phyloP scores from a whole-genome alignment of 2,329 filamentous ascomycete genomes.

The Trichoderma endophyticum region DNA sequence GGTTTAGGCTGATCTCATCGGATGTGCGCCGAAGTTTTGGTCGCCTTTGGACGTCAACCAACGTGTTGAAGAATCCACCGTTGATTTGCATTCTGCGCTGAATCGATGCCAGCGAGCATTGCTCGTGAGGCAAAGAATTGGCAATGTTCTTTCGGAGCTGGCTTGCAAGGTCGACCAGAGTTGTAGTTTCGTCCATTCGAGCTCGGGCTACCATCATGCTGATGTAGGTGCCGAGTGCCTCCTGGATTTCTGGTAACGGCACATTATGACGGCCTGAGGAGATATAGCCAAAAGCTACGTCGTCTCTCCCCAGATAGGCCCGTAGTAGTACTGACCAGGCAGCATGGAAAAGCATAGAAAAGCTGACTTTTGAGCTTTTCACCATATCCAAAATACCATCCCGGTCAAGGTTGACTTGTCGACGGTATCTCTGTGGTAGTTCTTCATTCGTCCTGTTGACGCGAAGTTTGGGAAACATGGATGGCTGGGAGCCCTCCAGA shows the following conservation, averaged over 20 bases:
- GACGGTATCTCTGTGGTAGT: background rate
- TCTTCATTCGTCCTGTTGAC: background rate
- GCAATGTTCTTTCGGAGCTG: background rate
- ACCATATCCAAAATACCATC: background rate
- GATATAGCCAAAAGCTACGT: background rate
- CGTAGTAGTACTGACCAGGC: background rate
- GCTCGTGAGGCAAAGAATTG: background rate
- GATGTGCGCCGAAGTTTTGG: background rate
- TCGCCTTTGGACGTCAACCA: background rate
- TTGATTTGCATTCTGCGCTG: background rate
- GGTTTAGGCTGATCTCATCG: background rate
- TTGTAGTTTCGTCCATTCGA: background rate
- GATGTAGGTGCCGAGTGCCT: background rate
- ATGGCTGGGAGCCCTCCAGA: background rate
- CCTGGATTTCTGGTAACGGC: background rate
- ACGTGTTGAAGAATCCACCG: background rate
- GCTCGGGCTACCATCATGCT: background rate
- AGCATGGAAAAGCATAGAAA: background rate
- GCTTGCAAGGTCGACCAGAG: background rate
- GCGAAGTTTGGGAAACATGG: background rate
- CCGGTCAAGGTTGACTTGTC: background rate
- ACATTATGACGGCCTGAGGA: background rate
- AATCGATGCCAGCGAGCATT: background rate
- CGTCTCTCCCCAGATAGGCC: background rate
- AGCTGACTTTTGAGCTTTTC: background rate